Evolutionary conservation across 768 basidiomycete genomes (phyloP).

Genomic region (Tricholoma furcatifolium): DNA sequence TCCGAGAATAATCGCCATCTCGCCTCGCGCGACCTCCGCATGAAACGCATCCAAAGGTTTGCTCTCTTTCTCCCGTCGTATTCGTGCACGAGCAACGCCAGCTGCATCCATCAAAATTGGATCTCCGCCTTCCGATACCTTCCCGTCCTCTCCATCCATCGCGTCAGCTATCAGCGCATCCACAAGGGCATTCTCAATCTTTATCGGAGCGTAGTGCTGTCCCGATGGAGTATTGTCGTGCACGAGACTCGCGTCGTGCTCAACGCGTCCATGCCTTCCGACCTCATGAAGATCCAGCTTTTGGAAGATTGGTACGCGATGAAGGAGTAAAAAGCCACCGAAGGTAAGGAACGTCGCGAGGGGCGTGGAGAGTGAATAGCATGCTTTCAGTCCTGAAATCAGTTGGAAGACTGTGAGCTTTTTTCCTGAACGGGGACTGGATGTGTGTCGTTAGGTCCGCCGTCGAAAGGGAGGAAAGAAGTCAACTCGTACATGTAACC

Average conservation of each 20-base stretch:
- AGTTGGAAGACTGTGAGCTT: not conserved
- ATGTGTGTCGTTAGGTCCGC: not conserved
- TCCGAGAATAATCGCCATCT: conserved; percentile 61
- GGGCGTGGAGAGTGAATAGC: not conserved
- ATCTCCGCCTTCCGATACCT: conserved; percentile 7
- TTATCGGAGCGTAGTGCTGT: conserved; percentile 42
- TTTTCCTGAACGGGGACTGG: not conserved
- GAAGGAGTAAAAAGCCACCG: conserved; percentile 42
- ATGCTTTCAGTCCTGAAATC: not conserved
- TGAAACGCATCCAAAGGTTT: conserved; percentile 42
- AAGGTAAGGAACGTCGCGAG: not conserved
- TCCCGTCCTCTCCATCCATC: conserved; percentile 23
- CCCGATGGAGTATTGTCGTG: conserved; percentile 42
- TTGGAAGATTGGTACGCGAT: conserved; percentile 26
- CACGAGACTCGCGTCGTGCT: conserved; percentile 62
- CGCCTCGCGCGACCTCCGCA: conserved; percentile 63
- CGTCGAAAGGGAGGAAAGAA: not conserved
- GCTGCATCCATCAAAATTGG: conserved; percentile 29
- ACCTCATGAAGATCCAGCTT: conserved; percentile 35
- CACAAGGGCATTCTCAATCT: conserved; percentile 34
- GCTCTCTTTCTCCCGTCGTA: conserved; percentile 46
- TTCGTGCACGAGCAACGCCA: conserved; percentile 47
- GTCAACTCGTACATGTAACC: conserved; percentile 60
- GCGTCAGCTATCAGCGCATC: conserved; percentile 33
- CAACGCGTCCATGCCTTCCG: conserved; percentile 47